phyloP scores from a whole-genome alignment of 371 early-diverging fungal genomes.

The Mucor ambiguus region DNA sequence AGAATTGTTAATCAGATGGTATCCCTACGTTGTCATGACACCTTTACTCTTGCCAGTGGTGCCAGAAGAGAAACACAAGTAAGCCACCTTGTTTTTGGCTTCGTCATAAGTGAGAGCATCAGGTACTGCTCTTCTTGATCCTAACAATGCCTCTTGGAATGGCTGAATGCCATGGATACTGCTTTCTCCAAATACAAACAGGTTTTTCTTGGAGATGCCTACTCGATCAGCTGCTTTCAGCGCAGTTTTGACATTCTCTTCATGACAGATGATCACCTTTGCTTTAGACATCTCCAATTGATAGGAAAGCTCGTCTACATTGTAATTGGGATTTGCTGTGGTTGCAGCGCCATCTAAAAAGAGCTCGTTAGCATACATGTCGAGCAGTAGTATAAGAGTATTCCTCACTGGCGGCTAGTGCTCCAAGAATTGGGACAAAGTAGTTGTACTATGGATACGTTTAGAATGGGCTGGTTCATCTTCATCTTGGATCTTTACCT shows the following conservation, averaged over 20 bases:
- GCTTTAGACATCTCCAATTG: constrained; percentile 73
- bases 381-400: neutral
- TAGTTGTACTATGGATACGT: constrained; percentile 38
- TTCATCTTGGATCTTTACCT: constrained; percentile 24
- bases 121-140: constrained; percentile 15
- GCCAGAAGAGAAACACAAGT: constrained; percentile 75
- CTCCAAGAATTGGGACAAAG: constrained; percentile 36
- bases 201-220: constrained; percentile 48
- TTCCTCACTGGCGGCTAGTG: constrained; percentile 41
- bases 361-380: neutral
- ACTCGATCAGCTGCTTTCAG: constrained; percentile 57
- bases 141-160: constrained; percentile 27
- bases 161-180: constrained; percentile 42
- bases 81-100: constrained; percentile 49
- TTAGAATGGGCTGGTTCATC: neutral
- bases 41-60: constrained; percentile 64
- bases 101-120: constrained; percentile 30
- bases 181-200: constrained; percentile 67
- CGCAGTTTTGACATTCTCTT: constrained; percentile 53
- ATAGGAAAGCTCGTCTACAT: constrained; percentile 68
- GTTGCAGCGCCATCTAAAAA: constrained; percentile 57
- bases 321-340: constrained; percentile 79
- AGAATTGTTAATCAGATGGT: neutral
- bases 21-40: constrained; percentile 71
- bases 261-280: constrained; percentile 55